Evolutionary conservation across 306 rosid genomes (phyloP).

Genomic region (Prunus mume): DNA sequence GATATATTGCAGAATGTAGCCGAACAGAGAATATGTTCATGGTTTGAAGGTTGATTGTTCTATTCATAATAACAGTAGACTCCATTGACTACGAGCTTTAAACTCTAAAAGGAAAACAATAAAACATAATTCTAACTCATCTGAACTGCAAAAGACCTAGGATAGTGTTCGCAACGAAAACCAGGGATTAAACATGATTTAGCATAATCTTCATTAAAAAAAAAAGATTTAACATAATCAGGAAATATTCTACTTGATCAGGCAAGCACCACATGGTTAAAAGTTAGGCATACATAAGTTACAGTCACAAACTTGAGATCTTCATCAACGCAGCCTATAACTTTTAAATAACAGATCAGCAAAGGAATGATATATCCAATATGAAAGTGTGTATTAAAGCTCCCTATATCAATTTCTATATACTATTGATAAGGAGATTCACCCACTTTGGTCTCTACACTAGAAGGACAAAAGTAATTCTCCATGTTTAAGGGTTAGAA

Average conservation of each 20-base stretch:
- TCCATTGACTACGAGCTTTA: neutral
- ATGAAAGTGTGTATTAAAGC: neutral
- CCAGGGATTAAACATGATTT: neutral
- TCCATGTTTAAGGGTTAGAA: no score
- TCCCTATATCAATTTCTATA: neutral
- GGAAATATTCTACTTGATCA: neutral
- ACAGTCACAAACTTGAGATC: no score
- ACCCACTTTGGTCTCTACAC: no score
- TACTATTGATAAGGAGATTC: no score
- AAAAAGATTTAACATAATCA: neutral
- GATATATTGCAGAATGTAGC: neutral
- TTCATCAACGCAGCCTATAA: no score
- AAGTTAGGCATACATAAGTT: neutral
- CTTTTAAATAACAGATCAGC: no score
- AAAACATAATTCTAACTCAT: neutral
- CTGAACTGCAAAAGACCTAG: neutral
- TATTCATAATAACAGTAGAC: neutral
- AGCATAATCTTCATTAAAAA: no score
- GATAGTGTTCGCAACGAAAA: neutral
- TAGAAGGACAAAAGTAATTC: no score
- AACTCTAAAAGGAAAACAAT: slow-evolving; percentile 1
- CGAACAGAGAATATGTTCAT: neutral
- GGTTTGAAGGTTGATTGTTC: neutral
- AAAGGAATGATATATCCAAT: no score
- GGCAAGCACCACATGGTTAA: neutral